These are phyloP conservation scores for Fusarium musae DNA, from an alignment of 2,329 filamentous ascomycete genomes.

Conservation along the genomic window DNA sequence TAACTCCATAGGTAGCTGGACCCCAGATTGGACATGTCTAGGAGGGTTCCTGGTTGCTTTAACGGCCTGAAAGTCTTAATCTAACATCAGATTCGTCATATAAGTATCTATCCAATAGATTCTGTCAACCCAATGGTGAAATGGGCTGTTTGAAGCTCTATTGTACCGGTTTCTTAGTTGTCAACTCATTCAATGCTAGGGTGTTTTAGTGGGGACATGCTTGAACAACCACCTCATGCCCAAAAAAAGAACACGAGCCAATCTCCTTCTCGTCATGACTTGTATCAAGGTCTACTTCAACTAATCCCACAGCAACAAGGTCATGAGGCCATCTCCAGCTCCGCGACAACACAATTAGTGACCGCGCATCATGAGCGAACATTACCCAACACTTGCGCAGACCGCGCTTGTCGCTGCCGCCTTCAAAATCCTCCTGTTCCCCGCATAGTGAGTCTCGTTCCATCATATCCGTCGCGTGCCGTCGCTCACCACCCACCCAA, in stretches of 20 bases:
- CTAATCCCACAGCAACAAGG: slow-evolving; percentile 20
- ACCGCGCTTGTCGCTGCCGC: slow-evolving; percentile 87
- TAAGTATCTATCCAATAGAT: too few species aligned
- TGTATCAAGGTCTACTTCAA: not conserved
- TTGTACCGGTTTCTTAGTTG: not conserved
- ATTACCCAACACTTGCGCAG: slow-evolving; percentile 88
- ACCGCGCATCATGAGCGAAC: slow-evolving; percentile 72
- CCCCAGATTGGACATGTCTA: not conserved
- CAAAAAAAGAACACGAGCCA: slow-evolving; percentile 37
- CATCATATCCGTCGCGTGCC: not conserved
- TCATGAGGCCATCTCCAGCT: slow-evolving; percentile 39
- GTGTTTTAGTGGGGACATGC: slow-evolving; percentile 24
- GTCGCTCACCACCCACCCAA: slow-evolving; percentile 1
- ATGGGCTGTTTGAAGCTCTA: not conserved
- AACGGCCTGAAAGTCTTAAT: fast-evolving
- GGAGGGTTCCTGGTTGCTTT: too few species aligned
- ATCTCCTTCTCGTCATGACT: slow-evolving; percentile 37
- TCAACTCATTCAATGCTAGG: slow-evolving; percentile 8
- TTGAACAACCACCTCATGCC: slow-evolving; percentile 4
- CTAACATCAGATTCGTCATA: too few species aligned
- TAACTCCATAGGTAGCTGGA: not conserved
- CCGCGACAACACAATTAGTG: slow-evolving; percentile 20
- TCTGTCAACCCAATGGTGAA: not conserved
- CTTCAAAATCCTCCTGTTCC: slow-evolving; percentile 91
- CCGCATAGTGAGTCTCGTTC: slow-evolving; percentile 80